A percentile compares a stretch with the other conserved stretches of the same genome.
Evolutionary conservation across 345 rosid species (phyloP).

Genomic region (Brassica rapa): DNA sequence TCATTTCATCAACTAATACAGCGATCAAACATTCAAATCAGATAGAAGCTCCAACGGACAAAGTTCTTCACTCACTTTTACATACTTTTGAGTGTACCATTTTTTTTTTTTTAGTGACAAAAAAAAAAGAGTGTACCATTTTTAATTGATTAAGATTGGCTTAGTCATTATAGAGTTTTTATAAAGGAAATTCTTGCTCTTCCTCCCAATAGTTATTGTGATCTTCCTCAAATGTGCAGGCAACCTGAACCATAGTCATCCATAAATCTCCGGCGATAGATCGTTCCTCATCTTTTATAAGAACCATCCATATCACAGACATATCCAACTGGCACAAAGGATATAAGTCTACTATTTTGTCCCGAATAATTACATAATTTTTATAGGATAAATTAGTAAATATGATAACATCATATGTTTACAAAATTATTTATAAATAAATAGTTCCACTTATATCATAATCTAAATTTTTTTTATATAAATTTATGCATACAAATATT

Average conservation of each 20-base stretch:
- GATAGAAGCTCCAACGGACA: neutral
- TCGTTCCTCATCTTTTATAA: too few relatives aligned
- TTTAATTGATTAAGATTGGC: too few relatives aligned
- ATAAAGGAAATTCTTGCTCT: too few relatives aligned
- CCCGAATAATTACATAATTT: neutral
- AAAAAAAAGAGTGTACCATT: too few relatives aligned
- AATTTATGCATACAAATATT: neutral
- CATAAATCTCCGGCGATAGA: too few relatives aligned
- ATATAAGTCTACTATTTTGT: neutral
- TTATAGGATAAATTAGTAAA: neutral
- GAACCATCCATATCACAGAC: too few relatives aligned
- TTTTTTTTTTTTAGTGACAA: too few relatives aligned
- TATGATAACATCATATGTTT: neutral
- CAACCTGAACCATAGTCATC: too few relatives aligned
- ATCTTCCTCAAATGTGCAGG: too few relatives aligned
- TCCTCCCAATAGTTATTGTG: too few relatives aligned
- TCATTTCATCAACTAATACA: neutral
- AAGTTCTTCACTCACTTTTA: neutral
- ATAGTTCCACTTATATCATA: neutral
- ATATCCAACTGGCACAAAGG: neutral
- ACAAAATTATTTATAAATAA: too few relatives aligned
- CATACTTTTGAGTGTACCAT: neutral
- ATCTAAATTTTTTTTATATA: neutral
- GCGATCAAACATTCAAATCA: neutral
- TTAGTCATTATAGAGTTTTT: too few relatives aligned